A percentile compares a stretch with the other conserved stretches of the same genome.
phyloP scores from a whole-genome alignment of 352 stramenopile species.

The Pythium brachiatum region DNA sequence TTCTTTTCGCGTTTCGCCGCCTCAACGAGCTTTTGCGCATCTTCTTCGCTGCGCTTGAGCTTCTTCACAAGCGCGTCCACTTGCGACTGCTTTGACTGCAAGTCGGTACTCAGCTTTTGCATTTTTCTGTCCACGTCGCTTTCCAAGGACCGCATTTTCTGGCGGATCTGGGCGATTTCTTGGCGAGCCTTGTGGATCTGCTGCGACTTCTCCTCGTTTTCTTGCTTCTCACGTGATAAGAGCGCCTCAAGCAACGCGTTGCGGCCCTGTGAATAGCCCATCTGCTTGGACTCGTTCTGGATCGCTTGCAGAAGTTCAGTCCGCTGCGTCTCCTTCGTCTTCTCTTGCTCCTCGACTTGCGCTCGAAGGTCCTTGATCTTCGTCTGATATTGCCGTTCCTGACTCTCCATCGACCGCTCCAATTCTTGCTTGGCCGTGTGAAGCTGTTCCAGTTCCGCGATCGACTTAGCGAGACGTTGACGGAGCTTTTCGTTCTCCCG shows the following conservation, averaged over 20 bases:
- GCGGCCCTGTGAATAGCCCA: constrained; percentile 62
- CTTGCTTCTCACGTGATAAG: constrained; percentile 53
- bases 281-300: constrained; percentile 59
- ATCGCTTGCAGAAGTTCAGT: constrained; percentile 53
- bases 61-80: constrained; percentile 54
- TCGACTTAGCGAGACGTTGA: constrained; percentile 44
- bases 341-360: constrained; percentile 44
- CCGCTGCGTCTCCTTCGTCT: constrained; percentile 46
- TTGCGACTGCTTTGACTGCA: constrained; percentile 62
- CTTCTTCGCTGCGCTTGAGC: constrained; percentile 53
- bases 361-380: constrained; percentile 51
- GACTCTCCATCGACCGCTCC: constrained; percentile 34
- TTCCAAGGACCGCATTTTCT: constrained; percentile 56
- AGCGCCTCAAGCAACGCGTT: constrained; percentile 56
- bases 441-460: constrained; percentile 41
- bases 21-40: constrained; percentile 41
- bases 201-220: constrained; percentile 57
- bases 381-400: constrained; percentile 50
- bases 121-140: constrained; percentile 60
- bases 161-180: constrained; percentile 49
- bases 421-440: constrained; percentile 16
- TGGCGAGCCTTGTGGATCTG: constrained; percentile 51
- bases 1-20: constrained; percentile 51
- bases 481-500: constrained; percentile 40
- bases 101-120: constrained; percentile 44